Base-by-base conservation (phyloP, 495 filamentous ascomycete genomes). In the Penicillium daleae region DNA sequence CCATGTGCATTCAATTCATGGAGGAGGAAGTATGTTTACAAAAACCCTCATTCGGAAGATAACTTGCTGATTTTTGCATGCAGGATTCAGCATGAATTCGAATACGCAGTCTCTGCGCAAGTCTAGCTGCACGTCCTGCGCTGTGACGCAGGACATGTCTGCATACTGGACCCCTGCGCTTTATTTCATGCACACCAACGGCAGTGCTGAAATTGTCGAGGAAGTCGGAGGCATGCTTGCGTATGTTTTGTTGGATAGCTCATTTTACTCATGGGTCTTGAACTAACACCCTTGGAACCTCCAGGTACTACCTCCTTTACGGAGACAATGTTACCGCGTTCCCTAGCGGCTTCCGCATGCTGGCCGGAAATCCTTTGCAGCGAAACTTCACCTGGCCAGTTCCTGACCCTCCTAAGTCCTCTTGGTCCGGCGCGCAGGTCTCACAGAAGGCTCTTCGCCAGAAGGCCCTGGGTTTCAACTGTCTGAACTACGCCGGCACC, bases 381-480 rank as follows among this genome's bases (percentile, higher is more conserved):
- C 90, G 93, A 61, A 89, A 89, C 74, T 95, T 91, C 77, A 84
- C 85, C 3, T 84, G 88, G 61, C 85, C 85, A 1, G 79, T 88
- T 35, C 85, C 87, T 13, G 91, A 94, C 65, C 87, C 89, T n/a
- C 84, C 84, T 63, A 89, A 89, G 72, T 91, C 90, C 6, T 61
- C 76, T 22, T 96, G 91, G 91, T 75, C 78, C 40, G 74, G 67
- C 10, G 81, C 76, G 2, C 84, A 89, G 54, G 80, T 78, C 2
- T 83, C 82, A 10, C 91, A 97, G 76, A 64, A 67, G 9, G 86
- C 88, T 32, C 81, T 96, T 24, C 76, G 74, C n/a, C 90, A 95
- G 78, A 89, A 92, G 56, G 92, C 93, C 9, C 59, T 97, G 31
- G 94, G 94, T 3, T 97, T 94, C 82, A 97, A 97, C 78, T 98